These are phyloP conservation scores for Cucurbitaria berberidis DNA, from an alignment of 2,329 filamentous ascomycete species.

Conservation along the genomic window DNA sequence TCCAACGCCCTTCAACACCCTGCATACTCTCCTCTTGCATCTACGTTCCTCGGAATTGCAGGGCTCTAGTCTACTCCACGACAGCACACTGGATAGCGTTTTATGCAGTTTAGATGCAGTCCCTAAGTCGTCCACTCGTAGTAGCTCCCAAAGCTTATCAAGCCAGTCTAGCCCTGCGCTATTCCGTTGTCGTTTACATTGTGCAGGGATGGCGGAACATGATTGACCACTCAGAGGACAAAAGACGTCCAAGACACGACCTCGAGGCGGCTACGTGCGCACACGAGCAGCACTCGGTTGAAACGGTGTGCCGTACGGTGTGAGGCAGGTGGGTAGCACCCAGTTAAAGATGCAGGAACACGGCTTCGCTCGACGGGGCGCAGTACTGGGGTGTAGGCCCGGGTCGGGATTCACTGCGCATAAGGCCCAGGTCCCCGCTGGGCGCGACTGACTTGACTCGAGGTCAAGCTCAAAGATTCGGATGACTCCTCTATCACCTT, in stretches of 20 bases:
- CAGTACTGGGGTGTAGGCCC: slow-evolving; percentile 6
- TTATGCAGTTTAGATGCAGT: slow-evolving; percentile 27
- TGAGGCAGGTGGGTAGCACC: slow-evolving; percentile 28
- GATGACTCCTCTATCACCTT: slow-evolving; percentile 35
- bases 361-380: slow-evolving; percentile 5
- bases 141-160: slow-evolving; percentile 27
- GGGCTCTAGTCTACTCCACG: slow-evolving; percentile 6
- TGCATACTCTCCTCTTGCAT: slow-evolving; percentile 7
- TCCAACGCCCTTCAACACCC: too few species aligned
- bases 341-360: slow-evolving; percentile 46
- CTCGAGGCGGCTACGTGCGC: slow-evolving; percentile 37
- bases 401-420: slow-evolving; percentile 30
- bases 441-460: slow-evolving; percentile 16
- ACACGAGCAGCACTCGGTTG: slow-evolving; percentile 31
- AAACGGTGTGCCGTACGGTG: slow-evolving; percentile 25
- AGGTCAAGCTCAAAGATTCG: slow-evolving; percentile 22
- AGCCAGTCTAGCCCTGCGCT: slow-evolving; percentile 21
- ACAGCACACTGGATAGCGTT: slow-evolving; percentile 17
- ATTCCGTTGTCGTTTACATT: slow-evolving; percentile 17
- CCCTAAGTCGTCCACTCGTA: slow-evolving; percentile 19
- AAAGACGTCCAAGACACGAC: slow-evolving; percentile 30
- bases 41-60: slow-evolving; percentile 14
- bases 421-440: slow-evolving; percentile 37
- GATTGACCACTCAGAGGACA: slow-evolving; percentile 30
- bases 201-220: slow-evolving; percentile 16